Evolutionary conservation across 768 basidiomycete genomes (phyloP).

Genomic region (Suillus discolor): DNA sequence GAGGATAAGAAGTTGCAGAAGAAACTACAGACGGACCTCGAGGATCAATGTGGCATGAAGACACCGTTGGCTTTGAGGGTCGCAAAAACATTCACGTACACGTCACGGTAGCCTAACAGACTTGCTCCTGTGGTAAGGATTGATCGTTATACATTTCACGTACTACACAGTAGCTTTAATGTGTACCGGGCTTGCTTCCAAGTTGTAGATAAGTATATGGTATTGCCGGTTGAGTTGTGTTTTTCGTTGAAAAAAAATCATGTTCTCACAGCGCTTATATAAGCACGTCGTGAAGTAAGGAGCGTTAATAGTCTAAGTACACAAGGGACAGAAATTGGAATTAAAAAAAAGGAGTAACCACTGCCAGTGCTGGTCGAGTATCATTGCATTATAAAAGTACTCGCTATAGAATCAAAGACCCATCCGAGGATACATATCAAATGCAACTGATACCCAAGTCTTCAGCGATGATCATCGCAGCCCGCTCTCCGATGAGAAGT

Average conservation of each 20-base stretch:
- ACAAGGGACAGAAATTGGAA: no score
- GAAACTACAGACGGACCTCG: background rate
- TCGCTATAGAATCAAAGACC: no score
- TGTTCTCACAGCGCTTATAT: no score
- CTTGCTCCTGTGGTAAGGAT: background rate
- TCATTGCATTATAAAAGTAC: no score
- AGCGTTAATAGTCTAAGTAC: no score
- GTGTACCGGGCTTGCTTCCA: background rate
- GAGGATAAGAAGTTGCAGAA: background rate
- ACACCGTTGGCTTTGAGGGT: background rate
- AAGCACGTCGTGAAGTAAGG: no score
- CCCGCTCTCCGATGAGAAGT: conserved; percentile 30
- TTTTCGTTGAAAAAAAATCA: no score
- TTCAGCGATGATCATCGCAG: conserved; percentile 21
- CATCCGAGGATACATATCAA: no score
- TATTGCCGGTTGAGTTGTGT: no score
- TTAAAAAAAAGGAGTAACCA: no score
- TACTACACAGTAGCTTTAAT: background rate
- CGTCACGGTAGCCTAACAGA: background rate
- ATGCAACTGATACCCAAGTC: conserved; percentile 21
- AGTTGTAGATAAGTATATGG: background rate
- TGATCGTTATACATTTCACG: background rate
- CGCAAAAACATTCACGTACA: background rate
- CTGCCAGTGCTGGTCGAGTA: no score
- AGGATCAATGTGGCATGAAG: background rate